Base-by-base conservation (phyloP, 2,329 filamentous ascomycete genomes). In the Fusarium equiseti region DNA sequence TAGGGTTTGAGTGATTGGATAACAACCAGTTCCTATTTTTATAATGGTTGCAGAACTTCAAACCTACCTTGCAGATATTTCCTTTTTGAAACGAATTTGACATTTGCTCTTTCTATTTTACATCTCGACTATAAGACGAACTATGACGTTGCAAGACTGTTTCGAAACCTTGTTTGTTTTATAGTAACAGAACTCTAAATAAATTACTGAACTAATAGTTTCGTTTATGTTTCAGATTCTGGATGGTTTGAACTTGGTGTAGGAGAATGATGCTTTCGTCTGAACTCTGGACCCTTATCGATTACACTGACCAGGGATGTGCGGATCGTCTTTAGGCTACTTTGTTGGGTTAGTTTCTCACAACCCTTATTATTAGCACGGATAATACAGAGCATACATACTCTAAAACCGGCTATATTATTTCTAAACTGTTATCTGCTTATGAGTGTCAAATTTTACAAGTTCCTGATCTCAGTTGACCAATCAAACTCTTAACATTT, bases 301-400 rank as follows among this genome's bases (percentile, higher is more conserved):
- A 53, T 53, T 53, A 15, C 12, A 16, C 10, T 7, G 50, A 43
- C 20, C 50, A 53, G 50, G 49, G 35, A 38, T 38, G 35, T 53
- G 38, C 18, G 27, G 59, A 45, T 40, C 45, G 20, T 16, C 38
- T 15, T 20, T 13, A 13, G 13, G 3, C 26, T 63, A 24, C 46
- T 63, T 56, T 63, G 42, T 63, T 63, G 48, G 42, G 58, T 22
- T 56, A 63, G 60, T 31, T 31, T 38, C 58, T 44, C 44, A 42
- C 46, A 22, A 26, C 35, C 35, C 18, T 38, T n/a, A 5, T 3
- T 4, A 2, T 29, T 24, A 32, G 3, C 42, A 42, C 51, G 50
- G 50, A 16, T 35, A 32, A 45, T 12, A 56, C 8, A 42, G 22
- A 42, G 18, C 32, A 27, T 20, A 48, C 42, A 42, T 27, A 3